Evolutionary conservation across 768 basidiomycete species (phyloP).

Genomic region (Russula sp.): DNA sequence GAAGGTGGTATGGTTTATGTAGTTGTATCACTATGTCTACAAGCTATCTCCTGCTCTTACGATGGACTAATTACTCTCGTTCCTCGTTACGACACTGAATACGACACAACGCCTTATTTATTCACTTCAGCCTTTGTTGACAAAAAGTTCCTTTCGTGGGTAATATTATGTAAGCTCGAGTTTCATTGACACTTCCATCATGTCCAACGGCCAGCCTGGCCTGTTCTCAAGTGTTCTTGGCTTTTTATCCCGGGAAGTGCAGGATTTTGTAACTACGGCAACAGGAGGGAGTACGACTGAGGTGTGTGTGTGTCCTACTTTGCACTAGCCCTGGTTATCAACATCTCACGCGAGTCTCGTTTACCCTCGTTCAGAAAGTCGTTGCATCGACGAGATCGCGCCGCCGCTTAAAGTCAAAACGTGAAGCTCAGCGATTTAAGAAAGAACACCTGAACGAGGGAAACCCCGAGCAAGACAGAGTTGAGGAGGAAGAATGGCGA

Average conservation of each 20-base stretch:
- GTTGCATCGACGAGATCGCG: conserved; percentile 7
- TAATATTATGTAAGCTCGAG: conserved; percentile 18
- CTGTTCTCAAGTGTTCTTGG: conserved; percentile 58
- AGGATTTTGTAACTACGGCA: conserved; percentile 64
- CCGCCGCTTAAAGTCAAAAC: conserved; percentile 1
- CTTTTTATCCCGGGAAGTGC: conserved; percentile 66
- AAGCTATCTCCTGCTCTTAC: neutral
- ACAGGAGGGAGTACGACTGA: conserved; percentile 37
- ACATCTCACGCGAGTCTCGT: neutral
- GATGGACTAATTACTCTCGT: conserved; percentile 6
- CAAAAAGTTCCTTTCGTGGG: neutral
- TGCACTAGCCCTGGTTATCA: neutral
- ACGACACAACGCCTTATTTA: conserved; percentile 4
- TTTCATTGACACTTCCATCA: conserved; percentile 5
- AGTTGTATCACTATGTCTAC: conserved; percentile 15
- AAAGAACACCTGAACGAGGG: neutral
- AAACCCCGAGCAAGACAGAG: neutral
- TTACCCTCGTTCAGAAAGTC: neutral
- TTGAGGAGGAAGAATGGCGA: conserved; percentile 4
- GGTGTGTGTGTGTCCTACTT: conserved; percentile 12
- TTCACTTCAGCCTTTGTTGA: neutral
- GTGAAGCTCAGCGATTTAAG: neutral
- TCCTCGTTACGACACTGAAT: conserved; percentile 2
- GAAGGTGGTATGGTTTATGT: conserved; percentile 3
- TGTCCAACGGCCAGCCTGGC: conserved; percentile 29